phyloP scores from a whole-genome alignment of 106 monocot genomes.

The Amphibolis antarctica region DNA sequence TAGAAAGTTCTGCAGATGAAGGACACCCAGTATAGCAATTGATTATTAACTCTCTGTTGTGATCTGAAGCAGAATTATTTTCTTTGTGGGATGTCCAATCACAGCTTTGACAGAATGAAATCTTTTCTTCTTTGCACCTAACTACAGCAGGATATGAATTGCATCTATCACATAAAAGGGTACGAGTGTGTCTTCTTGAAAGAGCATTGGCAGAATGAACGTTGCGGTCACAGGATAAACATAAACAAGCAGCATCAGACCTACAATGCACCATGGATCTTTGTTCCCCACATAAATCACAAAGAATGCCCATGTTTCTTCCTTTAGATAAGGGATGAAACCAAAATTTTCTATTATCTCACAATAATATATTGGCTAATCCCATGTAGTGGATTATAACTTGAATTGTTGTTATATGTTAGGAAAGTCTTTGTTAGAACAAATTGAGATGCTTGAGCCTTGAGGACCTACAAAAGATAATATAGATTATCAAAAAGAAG shows the following conservation, averaged over 20 bases:
- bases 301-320: conserved; percentile 44
- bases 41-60: conserved; percentile 52
- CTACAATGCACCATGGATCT: conserved; percentile 72
- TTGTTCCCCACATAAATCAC: conserved; percentile 81
- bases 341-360: neutral
- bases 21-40: conserved; percentile 84
- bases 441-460: too few species aligned
- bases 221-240: conserved; percentile 81
- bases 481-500: too few species aligned
- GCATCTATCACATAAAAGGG: conserved; percentile 72
- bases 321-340: neutral
- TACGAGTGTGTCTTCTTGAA: conserved; percentile 65
- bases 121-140: conserved; percentile 53
- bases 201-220: conserved; percentile 90
- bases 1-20: conserved; percentile 66
- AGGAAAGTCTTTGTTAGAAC: too few species aligned
- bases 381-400: too few species aligned
- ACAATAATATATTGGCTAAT: too few species aligned
- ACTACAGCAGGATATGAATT: conserved; percentile 50
- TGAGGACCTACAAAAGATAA: too few species aligned
- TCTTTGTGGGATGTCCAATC: conserved; percentile 50
- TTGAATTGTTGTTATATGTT: too few species aligned
- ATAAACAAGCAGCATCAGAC: conserved; percentile 79
- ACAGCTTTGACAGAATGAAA: conserved; percentile 74
- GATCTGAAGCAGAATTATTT: conserved; percentile 21